Evolutionary conservation across 208 protist genomes (phyloP).

Genomic region (Trypanosoma mega): DNA sequence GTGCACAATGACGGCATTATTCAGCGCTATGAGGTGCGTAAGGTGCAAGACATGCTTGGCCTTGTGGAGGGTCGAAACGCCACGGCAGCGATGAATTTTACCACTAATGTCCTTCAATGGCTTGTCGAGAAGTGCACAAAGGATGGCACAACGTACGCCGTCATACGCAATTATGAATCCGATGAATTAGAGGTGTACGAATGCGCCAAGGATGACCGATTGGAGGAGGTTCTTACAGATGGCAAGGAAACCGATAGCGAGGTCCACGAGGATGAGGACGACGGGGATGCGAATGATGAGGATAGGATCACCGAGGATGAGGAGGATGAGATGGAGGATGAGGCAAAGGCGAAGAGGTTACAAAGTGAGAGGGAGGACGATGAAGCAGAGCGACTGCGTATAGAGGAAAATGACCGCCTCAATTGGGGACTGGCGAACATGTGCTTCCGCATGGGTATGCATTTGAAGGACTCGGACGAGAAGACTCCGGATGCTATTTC

Average conservation of each 20-base stretch:
- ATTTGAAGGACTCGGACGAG: constrained; percentile 42
- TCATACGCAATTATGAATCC: constrained; percentile 52
- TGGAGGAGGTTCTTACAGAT: constrained; percentile 22
- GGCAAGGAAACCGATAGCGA: constrained; percentile 27
- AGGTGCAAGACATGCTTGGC: constrained; percentile 68
- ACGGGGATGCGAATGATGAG: no score
- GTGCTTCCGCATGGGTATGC: constrained; percentile 68
- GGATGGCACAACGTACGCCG: constrained; percentile 67
- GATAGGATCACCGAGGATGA: no score
- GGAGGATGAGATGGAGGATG: constrained; percentile 21
- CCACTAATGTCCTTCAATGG: constrained; percentile 76
- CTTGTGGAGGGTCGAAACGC: constrained; percentile 60
- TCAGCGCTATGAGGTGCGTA: constrained; percentile 66
- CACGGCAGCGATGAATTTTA: constrained; percentile 82
- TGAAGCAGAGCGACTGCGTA: constrained; percentile 1
- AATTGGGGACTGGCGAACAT: constrained; percentile 61
- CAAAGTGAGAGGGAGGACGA: not conserved
- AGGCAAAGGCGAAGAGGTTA: not conserved
- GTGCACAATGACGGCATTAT: constrained; percentile 75
- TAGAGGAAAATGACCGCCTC: constrained; percentile 34
- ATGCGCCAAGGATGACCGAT: constrained; percentile 31
- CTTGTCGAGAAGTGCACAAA: constrained; percentile 55
- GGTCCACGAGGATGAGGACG: no score
- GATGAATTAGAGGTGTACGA: constrained; percentile 73
- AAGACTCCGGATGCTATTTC: constrained; percentile 46